A percentile compares a stretch with the other conserved stretches of the same genome.
Evolutionary conservation across 345 rosid species (phyloP).

Genomic region (Salix udensis): DNA sequence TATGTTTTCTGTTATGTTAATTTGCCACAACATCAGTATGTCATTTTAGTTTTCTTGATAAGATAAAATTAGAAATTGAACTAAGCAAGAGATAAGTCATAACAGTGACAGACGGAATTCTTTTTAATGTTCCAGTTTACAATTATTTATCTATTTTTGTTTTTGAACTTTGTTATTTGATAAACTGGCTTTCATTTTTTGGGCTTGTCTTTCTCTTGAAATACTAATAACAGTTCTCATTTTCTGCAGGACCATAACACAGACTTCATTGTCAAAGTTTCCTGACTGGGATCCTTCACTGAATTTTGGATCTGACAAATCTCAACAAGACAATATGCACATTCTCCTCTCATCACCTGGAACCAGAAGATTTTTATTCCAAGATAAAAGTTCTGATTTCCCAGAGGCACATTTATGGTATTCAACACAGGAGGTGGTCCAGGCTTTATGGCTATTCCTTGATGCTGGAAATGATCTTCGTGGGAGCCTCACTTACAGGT

Average conservation of each 20-base stretch:
- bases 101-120: too few relatives aligned
- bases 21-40: conserved; percentile 1
- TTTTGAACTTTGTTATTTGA: background rate
- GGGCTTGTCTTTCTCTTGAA: background rate
- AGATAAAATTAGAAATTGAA: background rate
- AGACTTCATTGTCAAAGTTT: conserved; percentile 82
- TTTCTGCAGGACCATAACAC: conserved; percentile 77
- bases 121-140: too few relatives aligned
- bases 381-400: conserved; percentile 37
- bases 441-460: conserved; percentile 62
- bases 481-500: conserved; percentile 81
- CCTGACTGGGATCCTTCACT: conserved; percentile 86
- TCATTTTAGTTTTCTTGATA: background rate
- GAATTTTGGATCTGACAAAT: conserved; percentile 22
- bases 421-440: conserved; percentile 48
- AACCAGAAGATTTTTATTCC: conserved; percentile 53
- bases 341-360: conserved; percentile 23
- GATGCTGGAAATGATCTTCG: conserved; percentile 60
- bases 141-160: background rate
- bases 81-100: background rate
- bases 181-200: background rate
- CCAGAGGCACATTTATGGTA: conserved; percentile 93
- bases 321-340: conserved; percentile 31
- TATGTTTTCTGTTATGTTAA: conserved; percentile 36
- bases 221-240: background rate